Conservation (phyloP, 768 basidiomycete genomes). For the Serendipita vermifera region DNA sequence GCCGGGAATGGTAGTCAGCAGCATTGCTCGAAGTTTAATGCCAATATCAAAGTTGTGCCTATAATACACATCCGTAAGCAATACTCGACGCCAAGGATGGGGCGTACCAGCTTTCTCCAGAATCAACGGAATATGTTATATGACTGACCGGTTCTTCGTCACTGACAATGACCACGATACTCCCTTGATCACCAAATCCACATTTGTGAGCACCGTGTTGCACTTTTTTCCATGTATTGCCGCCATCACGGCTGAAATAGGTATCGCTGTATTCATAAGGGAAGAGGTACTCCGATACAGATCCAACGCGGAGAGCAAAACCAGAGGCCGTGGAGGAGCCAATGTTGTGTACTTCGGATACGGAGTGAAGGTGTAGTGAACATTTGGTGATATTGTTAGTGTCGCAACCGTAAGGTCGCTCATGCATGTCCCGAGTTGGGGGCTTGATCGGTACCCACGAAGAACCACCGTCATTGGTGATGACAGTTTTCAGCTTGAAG, state of each 20-base stretch:
- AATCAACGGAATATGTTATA: constrained; percentile 67
- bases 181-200: constrained; percentile 85
- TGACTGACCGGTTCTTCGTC: constrained; percentile 66
- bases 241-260: constrained; percentile 84
- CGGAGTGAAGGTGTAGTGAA: constrained; percentile 84
- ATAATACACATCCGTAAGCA: too few species aligned
- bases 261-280: constrained; percentile 84
- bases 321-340: constrained; percentile 93
- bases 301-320: constrained; percentile 92
- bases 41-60: constrained; percentile 66
- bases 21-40: constrained; percentile 53
- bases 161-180: constrained; percentile 63
- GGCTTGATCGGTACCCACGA: constrained; percentile 37
- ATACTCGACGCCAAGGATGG: not conserved
- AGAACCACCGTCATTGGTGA: constrained; percentile 81
- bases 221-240: constrained; percentile 74
- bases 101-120: constrained; percentile 65
- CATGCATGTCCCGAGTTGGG: constrained; percentile 47
- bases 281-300: constrained; percentile 52
- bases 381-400: constrained; percentile 44
- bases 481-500: constrained; percentile 49
- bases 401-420: constrained; percentile 51
- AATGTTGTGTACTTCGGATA: constrained; percentile 84
- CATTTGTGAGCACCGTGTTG: constrained; percentile 72
- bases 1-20: constrained; percentile 82